phyloP scores from a whole-genome alignment of 805 yeast genomes.

The Spathaspora girioi region DNA sequence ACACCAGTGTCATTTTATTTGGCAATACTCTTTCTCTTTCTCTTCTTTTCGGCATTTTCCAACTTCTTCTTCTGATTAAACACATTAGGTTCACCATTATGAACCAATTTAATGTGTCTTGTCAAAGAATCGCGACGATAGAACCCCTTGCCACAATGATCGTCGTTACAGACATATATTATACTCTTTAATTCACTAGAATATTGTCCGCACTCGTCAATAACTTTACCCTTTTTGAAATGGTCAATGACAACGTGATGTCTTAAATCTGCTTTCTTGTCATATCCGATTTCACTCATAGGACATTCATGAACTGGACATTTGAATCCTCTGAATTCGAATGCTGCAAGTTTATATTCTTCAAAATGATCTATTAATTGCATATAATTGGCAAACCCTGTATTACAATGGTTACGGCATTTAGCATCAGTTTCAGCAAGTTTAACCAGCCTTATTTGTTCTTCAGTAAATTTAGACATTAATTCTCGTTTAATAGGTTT shows the following conservation, averaged over 20 bases:
- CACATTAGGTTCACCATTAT: conserved; percentile 19
- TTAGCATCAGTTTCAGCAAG: conserved; percentile 7
- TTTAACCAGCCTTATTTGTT: conserved; percentile 1
- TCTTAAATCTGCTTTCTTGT: conserved; percentile 24
- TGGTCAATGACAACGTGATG: conserved; percentile 26
- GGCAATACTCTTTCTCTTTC: neutral
- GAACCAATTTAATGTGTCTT: conserved; percentile 52
- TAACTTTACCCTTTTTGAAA: conserved; percentile 13
- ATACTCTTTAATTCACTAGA: conserved; percentile 8
- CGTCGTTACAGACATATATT: conserved; percentile 15
- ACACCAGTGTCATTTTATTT: neutral
- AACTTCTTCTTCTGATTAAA: conserved; percentile 4
- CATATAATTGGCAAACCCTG: conserved; percentile 7
- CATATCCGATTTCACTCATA: conserved; percentile 25
- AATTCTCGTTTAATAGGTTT: conserved; percentile 3
- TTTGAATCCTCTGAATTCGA: conserved; percentile 6
- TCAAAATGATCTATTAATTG: conserved; percentile 9
- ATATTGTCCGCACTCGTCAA: conserved; percentile 1
- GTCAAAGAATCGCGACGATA: conserved; percentile 51
- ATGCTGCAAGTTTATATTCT: neutral
- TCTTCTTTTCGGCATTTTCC: conserved; percentile 2
- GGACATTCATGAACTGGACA: conserved; percentile 31
- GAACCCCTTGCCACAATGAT: conserved; percentile 44
- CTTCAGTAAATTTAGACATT: conserved; percentile 1
- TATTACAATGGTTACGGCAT: conserved; percentile 8